Percentiles rank a stretch among this genome's conserved stretches.
These are phyloP conservation scores for Sordariomycetes sp. DNA, from an alignment of 2,329 filamentous ascomycete genomes.

Conservation along the genomic window DNA sequence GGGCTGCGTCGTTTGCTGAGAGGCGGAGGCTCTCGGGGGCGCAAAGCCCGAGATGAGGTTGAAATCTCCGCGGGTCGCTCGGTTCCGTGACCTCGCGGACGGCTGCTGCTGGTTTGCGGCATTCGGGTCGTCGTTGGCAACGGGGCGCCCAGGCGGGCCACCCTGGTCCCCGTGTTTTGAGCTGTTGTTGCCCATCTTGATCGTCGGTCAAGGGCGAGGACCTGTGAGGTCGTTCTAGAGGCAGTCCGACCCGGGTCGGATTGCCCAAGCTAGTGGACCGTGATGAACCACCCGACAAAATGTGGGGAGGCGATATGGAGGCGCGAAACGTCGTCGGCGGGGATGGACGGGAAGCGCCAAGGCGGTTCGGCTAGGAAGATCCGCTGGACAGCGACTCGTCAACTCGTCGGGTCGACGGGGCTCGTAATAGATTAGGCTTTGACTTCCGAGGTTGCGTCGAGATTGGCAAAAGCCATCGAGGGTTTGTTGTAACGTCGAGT, in stretches of 20 bases:
- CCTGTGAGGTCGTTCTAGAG: neutral
- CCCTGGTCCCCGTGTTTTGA: conserved; percentile 2
- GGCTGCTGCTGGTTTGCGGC: neutral
- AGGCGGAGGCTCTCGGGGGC: neutral
- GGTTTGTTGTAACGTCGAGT: neutral
- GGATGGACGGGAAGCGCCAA: neutral
- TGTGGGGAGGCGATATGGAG: neutral
- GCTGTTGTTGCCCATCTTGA: conserved; percentile 3
- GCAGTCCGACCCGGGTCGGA: neutral
- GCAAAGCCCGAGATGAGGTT: conserved; percentile 2
- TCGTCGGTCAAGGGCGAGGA: neutral
- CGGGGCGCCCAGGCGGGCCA: neutral
- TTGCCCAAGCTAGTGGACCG: neutral
- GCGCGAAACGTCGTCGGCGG: neutral
- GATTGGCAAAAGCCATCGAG: neutral
- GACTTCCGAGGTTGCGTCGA: neutral
- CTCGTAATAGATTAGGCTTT: neutral
- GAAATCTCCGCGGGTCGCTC: conserved; percentile 2
- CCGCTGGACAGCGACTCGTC: neutral
- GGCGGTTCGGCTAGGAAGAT: neutral
- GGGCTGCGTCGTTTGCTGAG: conserved; percentile 15
- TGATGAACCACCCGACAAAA: neutral
- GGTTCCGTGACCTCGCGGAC: conserved; percentile 1
- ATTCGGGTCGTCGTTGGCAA: neutral
- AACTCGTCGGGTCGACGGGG: neutral